Conservation (phyloP, 1,139 yeast species). For the Kodamaea arcana region DNA sequence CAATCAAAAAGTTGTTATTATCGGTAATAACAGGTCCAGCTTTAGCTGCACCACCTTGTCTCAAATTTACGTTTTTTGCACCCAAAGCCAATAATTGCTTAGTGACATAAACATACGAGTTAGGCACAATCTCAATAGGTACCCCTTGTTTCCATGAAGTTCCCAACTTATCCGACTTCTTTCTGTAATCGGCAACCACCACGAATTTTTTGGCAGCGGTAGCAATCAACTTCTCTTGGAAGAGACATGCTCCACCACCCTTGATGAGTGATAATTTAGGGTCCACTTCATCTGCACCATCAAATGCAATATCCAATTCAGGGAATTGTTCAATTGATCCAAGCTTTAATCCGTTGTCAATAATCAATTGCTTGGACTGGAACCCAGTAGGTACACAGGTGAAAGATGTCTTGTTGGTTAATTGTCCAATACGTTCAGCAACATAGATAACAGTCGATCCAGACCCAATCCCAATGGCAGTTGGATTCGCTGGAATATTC, state of each 20-base stretch:
- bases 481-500: conserved; percentile 66
- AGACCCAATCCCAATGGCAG: conserved; percentile 88
- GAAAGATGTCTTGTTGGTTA: conserved; percentile 51
- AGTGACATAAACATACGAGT: conserved; percentile 74
- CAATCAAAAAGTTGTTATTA: conserved; percentile 88
- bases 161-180: conserved; percentile 65
- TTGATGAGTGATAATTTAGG: conserved; percentile 76
- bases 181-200: conserved; percentile 90
- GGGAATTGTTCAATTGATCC: conserved; percentile 83
- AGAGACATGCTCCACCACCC: conserved; percentile 98
- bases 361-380: conserved; percentile 83
- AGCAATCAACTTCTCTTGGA: conserved; percentile 95
- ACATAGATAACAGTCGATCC: conserved; percentile 96
- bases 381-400: conserved; percentile 94
- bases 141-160: conserved; percentile 84
- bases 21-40: conserved; percentile 99
- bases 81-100: conserved; percentile 62
- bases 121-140: conserved; percentile 93
- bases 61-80: conserved; percentile 59
- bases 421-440: conserved; percentile 87
- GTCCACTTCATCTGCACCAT: conserved; percentile 98
- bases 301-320: conserved; percentile 85
- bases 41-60: conserved; percentile 87
- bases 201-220: conserved; percentile 71
- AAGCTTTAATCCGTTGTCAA: conserved; percentile 72